Conservation (phyloP, 306 rosid species). For the Alnus glutinosa region DNA sequence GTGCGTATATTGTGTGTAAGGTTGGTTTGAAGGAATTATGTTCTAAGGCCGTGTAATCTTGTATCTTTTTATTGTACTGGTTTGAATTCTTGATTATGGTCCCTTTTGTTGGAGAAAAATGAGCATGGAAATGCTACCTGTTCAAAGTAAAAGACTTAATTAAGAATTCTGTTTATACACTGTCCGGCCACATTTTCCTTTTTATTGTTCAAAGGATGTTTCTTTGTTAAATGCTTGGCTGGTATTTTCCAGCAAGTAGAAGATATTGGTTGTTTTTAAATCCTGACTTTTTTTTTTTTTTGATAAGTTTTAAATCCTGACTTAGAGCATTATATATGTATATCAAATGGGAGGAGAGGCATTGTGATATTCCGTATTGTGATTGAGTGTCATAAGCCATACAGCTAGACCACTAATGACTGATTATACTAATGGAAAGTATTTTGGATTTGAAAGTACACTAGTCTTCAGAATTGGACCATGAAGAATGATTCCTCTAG, state of each 20-base stretch:
- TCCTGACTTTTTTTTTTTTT: too few species aligned
- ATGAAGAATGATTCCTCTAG: too few species aligned
- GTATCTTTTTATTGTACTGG: neutral
- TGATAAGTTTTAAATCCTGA: slow-evolving; percentile 8
- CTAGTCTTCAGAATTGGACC: too few species aligned
- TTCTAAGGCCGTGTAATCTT: neutral
- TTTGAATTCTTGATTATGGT: neutral
- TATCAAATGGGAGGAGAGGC: neutral
- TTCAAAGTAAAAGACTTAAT: neutral
- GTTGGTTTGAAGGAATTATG: neutral
- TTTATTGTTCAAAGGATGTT: slow-evolving; percentile 9
- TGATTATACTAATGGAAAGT: too few species aligned
- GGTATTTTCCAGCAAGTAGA: neutral
- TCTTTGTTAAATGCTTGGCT: slow-evolving; percentile 1
- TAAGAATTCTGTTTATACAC: neutral
- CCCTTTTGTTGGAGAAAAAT: slow-evolving; percentile 3
- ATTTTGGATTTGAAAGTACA: too few species aligned
- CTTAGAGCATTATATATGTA: neutral
- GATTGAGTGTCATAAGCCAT: too few species aligned
- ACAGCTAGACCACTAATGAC: too few species aligned
- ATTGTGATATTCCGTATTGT: too few species aligned
- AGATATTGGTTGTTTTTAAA: neutral
- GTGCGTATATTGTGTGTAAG: neutral
- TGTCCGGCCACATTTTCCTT: slow-evolving; percentile 9
- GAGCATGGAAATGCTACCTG: neutral